phyloP scores from a whole-genome alignment of 225 moss, liverwort and hornwort genomes.

The Antitrichia curtipendula region DNA sequence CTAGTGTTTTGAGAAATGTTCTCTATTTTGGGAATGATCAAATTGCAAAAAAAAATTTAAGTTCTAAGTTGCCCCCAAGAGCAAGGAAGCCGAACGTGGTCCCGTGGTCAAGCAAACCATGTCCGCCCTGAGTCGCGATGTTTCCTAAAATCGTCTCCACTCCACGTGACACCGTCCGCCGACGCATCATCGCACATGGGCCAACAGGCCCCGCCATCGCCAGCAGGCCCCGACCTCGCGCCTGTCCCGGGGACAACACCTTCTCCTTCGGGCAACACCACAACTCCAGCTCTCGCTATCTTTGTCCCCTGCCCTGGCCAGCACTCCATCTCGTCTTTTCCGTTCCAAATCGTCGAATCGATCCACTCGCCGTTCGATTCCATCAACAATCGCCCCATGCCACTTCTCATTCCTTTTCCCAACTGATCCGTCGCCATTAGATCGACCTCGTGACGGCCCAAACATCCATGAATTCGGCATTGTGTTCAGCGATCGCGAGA shows the following conservation, averaged over 20 bases:
- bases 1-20: no score
- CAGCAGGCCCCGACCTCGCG: neutral
- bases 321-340: neutral
- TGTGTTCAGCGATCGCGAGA: neutral
- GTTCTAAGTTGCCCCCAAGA: neutral
- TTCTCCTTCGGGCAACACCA: neutral
- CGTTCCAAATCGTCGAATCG: neutral
- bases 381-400: neutral
- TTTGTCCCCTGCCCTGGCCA: neutral
- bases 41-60: no score
- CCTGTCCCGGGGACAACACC: neutral
- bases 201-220: slow-evolving; percentile 7
- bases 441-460: no score
- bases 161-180: slow-evolving; percentile 32
- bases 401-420: neutral
- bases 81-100: neutral
- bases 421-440: neutral
- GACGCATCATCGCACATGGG: slow-evolving; percentile 27
- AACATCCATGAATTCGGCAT: neutral
- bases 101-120: neutral
- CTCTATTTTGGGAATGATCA: no score
- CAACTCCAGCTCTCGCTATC: neutral
- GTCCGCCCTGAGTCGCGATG: neutral
- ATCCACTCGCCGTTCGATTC: neutral
- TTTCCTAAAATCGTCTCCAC: neutral